Base-by-base conservation (phyloP, 2,329 filamentous ascomycete genomes). In the Gnomoniopsis sp. region DNA sequence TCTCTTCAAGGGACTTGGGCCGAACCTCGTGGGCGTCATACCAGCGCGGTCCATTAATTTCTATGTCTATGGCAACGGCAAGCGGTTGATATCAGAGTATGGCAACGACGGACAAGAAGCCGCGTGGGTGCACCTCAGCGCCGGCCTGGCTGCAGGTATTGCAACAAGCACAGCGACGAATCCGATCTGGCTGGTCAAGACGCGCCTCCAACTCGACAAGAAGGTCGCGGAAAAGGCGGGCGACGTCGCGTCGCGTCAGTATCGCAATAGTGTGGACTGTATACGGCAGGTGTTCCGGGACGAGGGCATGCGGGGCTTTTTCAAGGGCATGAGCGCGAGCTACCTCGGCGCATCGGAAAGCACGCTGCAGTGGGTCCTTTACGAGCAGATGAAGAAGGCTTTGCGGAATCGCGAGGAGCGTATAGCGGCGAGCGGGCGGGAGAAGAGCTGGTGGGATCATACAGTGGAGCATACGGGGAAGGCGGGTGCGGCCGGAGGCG, bases 121-220 rank as follows among this genome's bases (percentile, higher is more conserved):
- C 15, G 83, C 89, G 0, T 89, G 85, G 80, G 87, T 96, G 12
- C 91, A 96, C 71, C 79, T 96, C 10, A 77, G 84, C 49, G 88
- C 91, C 1, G 93, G 90, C 6, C 85, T 89, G 1, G 80, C 83
- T 17, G 92, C 93, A 1, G 93, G 93, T 2, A 84, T 97, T 47
- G 87, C 88, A 7, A 97, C 93, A 0, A 90, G 90, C 49, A 97
- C 93, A 1, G 90, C 89, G 22, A 98, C 93, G 41, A 97, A 97
- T 73, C 93, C 93, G 1, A 96, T 98, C 69, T 98, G 93, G 93
- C 83, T 98, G 63, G 86, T 98, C 70, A 98, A 98, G 81, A 98
- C 93, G 44, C 82, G 93, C 34, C 72, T 98, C 66, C 93, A 98
- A 75, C 83, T 98, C 36, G 93, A 98, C 77, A 96, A 93, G 77